Evolutionary conservation across 176 grass and related monocot genomes (phyloP).

Genomic region (Cenchrus purpureus): DNA sequence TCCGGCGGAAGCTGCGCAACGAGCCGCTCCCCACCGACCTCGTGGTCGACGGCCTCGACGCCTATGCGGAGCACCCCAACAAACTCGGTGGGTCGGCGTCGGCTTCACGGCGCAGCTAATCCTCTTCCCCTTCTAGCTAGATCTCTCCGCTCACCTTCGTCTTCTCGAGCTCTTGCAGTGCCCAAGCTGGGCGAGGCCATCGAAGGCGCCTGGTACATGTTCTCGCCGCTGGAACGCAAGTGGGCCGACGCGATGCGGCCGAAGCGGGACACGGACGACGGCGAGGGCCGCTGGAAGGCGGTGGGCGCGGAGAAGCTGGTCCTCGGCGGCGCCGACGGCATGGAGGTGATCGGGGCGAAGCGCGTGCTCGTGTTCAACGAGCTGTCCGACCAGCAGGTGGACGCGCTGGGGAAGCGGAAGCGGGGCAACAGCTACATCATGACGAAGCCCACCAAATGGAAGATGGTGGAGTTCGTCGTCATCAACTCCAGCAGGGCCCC

Average conservation of each 20-base stretch:
- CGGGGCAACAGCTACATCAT: neutral
- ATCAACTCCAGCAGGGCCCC: neutral
- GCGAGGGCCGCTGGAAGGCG: conserved; percentile 7
- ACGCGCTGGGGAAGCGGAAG: neutral
- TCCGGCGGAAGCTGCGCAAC: conserved; percentile 1
- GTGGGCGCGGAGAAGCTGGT: neutral
- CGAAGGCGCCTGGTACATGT: conserved; percentile 22
- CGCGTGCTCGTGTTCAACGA: neutral
- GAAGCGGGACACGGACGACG: conserved; percentile 1
- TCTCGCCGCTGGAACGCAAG: conserved; percentile 3
- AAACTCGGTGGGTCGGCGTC: neutral
- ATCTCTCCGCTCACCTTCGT: neutral
- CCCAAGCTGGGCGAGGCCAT: neutral
- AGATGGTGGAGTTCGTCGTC: conserved; percentile 30
- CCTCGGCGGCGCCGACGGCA: neutral
- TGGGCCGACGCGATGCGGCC: neutral
- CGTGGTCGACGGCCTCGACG: neutral
- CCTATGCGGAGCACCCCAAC: conserved; percentile 12
- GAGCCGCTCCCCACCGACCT: neutral
- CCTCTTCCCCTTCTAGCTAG: neutral
- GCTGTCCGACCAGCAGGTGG: neutral
- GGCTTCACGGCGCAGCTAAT: neutral
- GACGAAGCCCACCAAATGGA: conserved; percentile 22
- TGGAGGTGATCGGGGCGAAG: neutral
- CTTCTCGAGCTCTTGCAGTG: neutral